phyloP scores from a whole-genome alignment of 306 rosid species.

The Castanea mollissima region DNA sequence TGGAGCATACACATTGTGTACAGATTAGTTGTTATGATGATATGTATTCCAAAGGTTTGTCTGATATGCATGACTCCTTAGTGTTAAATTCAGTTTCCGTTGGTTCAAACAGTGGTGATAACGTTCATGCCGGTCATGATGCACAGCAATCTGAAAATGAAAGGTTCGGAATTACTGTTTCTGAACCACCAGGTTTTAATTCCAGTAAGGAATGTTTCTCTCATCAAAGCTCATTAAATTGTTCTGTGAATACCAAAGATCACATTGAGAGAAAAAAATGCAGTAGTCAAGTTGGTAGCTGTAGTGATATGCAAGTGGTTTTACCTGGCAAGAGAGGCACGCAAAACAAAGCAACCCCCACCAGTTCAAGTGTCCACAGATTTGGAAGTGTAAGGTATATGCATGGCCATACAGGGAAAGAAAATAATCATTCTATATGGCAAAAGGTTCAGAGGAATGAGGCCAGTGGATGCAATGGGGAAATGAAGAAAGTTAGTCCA shows the following conservation, averaged over 20 bases:
- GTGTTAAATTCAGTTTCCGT: conserved; percentile 42
- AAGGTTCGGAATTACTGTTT: conserved; percentile 26
- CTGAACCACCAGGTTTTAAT: conserved; percentile 21
- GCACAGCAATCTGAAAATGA: conserved; percentile 32
- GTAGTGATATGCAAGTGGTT: conserved; percentile 21
- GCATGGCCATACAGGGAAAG: conserved; percentile 59
- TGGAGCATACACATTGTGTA: conserved; percentile 21
- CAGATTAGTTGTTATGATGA: conserved; percentile 29
- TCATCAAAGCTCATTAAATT: conserved; percentile 25
- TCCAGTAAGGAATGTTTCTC: conserved; percentile 32
- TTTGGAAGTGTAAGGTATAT: conserved; percentile 37
- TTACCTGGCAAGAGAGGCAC: conserved; percentile 43
- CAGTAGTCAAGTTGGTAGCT: conserved; percentile 32
- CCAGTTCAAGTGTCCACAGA: conserved; percentile 44
- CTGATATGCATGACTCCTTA: conserved; percentile 25
- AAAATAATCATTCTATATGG: conserved; percentile 71
- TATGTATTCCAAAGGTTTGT: conserved; percentile 15
- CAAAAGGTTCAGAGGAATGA: conserved; percentile 71
- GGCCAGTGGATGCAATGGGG: conserved; percentile 35
- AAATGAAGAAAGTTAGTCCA: conserved; percentile 46
- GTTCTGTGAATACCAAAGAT: conserved; percentile 22
- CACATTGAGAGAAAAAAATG: conserved; percentile 35
- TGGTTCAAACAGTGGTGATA: conserved; percentile 43
- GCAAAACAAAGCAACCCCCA: conserved; percentile 41
- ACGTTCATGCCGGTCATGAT: conserved; percentile 23